Conservation (phyloP, 345 rosid species). For the Corymbia maculata region DNA sequence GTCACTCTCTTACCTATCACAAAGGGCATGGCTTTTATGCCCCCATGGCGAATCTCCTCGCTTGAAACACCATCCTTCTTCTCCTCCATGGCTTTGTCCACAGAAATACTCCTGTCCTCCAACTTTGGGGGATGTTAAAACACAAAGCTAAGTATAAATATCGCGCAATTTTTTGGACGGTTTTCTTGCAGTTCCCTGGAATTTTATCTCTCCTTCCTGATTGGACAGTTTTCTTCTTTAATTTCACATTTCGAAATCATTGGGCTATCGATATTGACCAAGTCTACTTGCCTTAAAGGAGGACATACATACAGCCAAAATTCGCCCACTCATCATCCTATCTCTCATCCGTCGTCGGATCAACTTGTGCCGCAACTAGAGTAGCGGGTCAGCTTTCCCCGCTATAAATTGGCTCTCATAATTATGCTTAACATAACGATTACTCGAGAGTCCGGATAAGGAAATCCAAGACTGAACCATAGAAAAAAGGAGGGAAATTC, state of each 20-base stretch:
- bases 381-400: not conserved
- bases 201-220: not conserved
- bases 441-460: not conserved
- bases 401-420: not conserved
- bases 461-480: not conserved
- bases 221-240: not conserved
- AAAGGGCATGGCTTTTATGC: slow-evolving; percentile 9
- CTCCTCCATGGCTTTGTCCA: not conserved
- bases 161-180: rapidly evolving
- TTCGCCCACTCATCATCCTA: not conserved
- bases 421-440: not conserved
- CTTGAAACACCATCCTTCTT: not conserved
- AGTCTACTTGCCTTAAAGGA: not conserved
- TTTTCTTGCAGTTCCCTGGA: not conserved
- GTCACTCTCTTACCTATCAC: not conserved
- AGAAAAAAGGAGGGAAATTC: not conserved
- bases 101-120: not conserved
- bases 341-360: not conserved
- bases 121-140: not conserved
- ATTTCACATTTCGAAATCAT: not conserved
- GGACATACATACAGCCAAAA: not conserved
- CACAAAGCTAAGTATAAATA: not conserved
- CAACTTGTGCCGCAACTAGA: not conserved
- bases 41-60: not conserved
- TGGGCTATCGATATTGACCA: not conserved